Base-by-base conservation (phyloP, 2,329 filamentous ascomycete species). In the Claviceps sp. region DNA sequence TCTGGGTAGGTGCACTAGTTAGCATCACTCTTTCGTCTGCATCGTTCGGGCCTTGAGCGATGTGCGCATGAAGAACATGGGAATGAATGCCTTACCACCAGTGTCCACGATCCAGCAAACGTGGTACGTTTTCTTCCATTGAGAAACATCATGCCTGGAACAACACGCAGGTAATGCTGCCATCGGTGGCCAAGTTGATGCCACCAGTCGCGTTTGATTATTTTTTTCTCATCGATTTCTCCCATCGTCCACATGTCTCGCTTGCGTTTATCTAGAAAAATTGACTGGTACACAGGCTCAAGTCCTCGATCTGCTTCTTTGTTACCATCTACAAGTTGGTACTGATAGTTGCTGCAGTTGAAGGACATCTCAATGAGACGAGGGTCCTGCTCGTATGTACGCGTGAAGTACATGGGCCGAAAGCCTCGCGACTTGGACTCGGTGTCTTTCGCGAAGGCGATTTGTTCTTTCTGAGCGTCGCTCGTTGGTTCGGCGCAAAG, bases 331-430 rank as follows among this genome's bases (percentile, higher is more conserved):
- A 79, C 79, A 55, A 88, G 84, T 61, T 88, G 84, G 45, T 81
- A 75, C 62, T 88, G 84, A 65, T 88, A 87, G 62, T 86, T 85
- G 39, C 80, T 83, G 67, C 82, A 85, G 64, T 88, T 83, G 65
- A 87, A 88, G 52, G 77, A 83, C 80, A 83, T 83, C 62, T 83
- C 80, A 7, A 84, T 75, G 59, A 80, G 77, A 2, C 69, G 75
- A 1, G 72, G 70, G 57, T 82, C 75, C 14, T 73, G 54, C 0
- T 70, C 64, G 61, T 84, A 83, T 50, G 73, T 75, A 51, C 81
- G 78, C 57, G 79, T 83, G 60, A 77, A 76, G 66, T 83, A 84
- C 80, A 83, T 83, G 49, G 80, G 79, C 48, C 73, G 71, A 68
- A 79, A 84, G 20, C 73, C 74, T 29, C 62, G 74, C 71, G 79